A percentile compares a stretch with the other conserved stretches of the same genome.
Evolutionary conservation across 2,329 filamentous ascomycete genomes (phyloP).

Genomic region (Aschersonia sp.): DNA sequence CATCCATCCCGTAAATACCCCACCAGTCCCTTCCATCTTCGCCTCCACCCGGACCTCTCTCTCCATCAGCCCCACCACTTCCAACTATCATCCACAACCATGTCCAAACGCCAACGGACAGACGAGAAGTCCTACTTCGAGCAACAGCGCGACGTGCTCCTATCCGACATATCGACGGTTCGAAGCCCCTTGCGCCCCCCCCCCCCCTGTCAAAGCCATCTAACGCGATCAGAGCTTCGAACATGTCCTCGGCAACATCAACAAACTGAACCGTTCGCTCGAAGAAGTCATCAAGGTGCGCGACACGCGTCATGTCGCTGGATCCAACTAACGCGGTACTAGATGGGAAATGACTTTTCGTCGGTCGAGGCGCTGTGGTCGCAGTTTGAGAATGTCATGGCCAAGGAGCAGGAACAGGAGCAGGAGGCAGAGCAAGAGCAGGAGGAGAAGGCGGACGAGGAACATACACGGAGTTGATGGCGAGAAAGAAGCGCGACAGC

Average conservation of each 20-base stretch:
- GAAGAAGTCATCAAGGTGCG: constrained; percentile 80
- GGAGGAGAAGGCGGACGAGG: constrained; percentile 13
- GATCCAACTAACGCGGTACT: background rate
- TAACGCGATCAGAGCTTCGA: constrained; percentile 51
- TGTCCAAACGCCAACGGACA: constrained; percentile 6
- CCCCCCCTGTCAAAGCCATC: background rate
- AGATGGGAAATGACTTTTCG: constrained; percentile 95
- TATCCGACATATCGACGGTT: constrained; percentile 61
- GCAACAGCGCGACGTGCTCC: constrained; percentile 56
- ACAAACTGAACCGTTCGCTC: constrained; percentile 82
- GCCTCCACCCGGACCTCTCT: background rate
- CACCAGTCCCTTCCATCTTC: too few species aligned
- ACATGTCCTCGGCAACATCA: constrained; percentile 87
- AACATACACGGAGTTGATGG: constrained; percentile 3
- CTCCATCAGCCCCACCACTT: background rate
- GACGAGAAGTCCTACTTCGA: constrained; percentile 53
- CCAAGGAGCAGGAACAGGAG: constrained; percentile 33
- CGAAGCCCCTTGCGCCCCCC: constrained; percentile 6
- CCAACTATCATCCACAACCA: background rate
- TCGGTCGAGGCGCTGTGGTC: constrained; percentile 95
- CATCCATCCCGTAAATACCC: too few species aligned
- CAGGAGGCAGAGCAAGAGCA: constrained; percentile 5
- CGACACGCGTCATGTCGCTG: background rate
- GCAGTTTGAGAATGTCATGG: constrained; percentile 95
- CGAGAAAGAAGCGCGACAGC: background rate